Evolutionary conservation across 2,329 filamentous ascomycete species (phyloP).

Genomic region (Drechslerella dactyloides): DNA sequence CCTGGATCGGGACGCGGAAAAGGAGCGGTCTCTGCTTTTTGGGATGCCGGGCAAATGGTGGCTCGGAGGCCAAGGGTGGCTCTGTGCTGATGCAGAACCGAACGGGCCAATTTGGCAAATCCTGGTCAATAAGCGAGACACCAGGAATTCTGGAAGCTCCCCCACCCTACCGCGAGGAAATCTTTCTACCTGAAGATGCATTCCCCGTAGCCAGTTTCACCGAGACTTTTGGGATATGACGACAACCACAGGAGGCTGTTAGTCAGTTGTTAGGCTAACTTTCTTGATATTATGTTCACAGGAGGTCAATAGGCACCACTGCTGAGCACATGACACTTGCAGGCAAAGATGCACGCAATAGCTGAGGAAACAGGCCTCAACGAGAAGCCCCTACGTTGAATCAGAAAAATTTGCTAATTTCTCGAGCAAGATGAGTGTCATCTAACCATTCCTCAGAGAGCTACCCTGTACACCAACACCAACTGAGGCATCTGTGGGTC

Average conservation of each 20-base stretch:
- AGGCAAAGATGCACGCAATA: conserved; percentile 40
- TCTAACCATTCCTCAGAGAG: conserved; percentile 50
- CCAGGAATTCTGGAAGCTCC: conserved; percentile 49
- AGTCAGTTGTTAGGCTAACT: conserved; percentile 20
- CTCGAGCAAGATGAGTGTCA: conserved; percentile 45
- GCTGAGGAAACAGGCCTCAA: conserved; percentile 45
- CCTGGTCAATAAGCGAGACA: conserved; percentile 50
- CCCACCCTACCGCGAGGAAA: conserved; percentile 24
- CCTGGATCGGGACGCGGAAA: conserved; percentile 37
- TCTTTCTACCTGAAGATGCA: conserved; percentile 35
- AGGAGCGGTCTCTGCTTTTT: conserved; percentile 22
- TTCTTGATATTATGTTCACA: conserved; percentile 33
- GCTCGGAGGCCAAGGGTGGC: conserved; percentile 5
- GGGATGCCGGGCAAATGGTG: conserved; percentile 19
- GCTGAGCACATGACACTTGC: conserved; percentile 45
- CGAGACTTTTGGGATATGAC: conserved; percentile 40
- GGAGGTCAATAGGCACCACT: conserved; percentile 49
- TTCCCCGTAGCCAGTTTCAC: conserved; percentile 44
- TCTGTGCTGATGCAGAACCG: conserved; percentile 48
- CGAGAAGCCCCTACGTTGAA: conserved; percentile 49
- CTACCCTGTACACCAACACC: conserved; percentile 46
- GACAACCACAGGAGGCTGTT: conserved; percentile 40
- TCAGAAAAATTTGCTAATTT: conserved; percentile 49
- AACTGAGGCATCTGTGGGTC: conserved; percentile 49
- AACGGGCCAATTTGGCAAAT: conserved; percentile 41